phyloP scores from a whole-genome alignment of 83 land plant species.

The Thuja plicata region DNA sequence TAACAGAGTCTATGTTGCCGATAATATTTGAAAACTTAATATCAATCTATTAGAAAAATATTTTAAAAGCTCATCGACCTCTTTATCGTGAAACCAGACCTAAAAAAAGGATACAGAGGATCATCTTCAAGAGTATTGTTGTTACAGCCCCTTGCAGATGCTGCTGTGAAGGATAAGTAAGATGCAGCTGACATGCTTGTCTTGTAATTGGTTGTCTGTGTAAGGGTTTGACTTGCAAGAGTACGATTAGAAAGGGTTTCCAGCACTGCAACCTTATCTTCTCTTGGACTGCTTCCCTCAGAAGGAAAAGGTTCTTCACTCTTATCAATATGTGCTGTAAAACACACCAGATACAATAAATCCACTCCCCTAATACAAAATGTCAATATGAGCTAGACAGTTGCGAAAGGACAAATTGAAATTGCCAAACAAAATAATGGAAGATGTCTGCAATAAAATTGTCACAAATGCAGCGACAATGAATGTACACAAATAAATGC shows the following conservation, averaged over 20 bases:
- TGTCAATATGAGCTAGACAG: not conserved
- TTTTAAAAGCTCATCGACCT: not conserved
- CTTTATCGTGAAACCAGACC: not conserved
- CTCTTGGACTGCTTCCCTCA: not conserved
- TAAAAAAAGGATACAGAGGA: constrained; percentile 8
- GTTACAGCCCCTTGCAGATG: constrained; percentile 9
- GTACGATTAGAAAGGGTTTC: not conserved
- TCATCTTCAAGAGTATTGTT: constrained; percentile 5
- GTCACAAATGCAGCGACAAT: not conserved
- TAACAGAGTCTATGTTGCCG: not conserved
- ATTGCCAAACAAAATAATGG: not conserved
- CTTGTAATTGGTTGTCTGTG: not conserved
- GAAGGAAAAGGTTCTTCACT: not conserved
- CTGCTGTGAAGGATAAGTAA: not conserved
- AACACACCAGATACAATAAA: not conserved
- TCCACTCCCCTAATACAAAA: not conserved
- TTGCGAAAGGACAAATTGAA: not conserved
- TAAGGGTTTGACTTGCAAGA: not conserved
- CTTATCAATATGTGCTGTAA: not conserved
- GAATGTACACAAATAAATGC: not conserved
- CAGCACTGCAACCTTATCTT: not conserved
- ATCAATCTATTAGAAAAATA: not conserved
- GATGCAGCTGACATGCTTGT: not conserved
- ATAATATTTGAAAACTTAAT: not conserved
- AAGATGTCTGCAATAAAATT: not conserved